Base-by-base conservation (phyloP, 495 filamentous ascomycete species). In the Glonium stellatum region DNA sequence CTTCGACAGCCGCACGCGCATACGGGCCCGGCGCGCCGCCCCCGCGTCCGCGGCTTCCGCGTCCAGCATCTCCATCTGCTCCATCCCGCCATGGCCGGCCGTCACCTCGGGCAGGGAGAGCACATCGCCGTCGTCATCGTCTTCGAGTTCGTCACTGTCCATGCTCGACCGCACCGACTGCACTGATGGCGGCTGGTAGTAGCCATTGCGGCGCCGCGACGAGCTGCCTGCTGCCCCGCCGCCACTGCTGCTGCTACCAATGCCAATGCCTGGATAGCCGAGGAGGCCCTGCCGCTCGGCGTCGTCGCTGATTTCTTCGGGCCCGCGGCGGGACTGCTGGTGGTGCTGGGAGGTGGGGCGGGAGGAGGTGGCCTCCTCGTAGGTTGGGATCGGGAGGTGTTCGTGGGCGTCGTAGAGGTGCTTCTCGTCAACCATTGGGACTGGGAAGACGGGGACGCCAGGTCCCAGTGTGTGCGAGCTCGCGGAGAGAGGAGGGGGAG, bases 61-160 rank as follows among this genome's bases (percentile, higher is more conserved):
- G 67, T 96, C 92, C 62, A 90, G 77, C 6, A 95, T 82, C 67
- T 96, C 92, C 82, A 98, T 83, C 78, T 96, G 87, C 64, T 90
- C 83, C 73, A 97, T 86, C 74, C 91, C 88, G 64, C 84, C 65
- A 49, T 41, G 53, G 0, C 53, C 58, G 10, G 6, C 69, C 21
- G 57, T 57, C n/a, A 67, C 63, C 57, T 71, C 68, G 31, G 67
- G 64, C 49, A 68, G 55, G n/a, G n/a, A n/a, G n/a, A n/a, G n/a
- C n/a, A n/a, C n/a, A n/a, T n/a, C n/a, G n/a, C n/a, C n/a, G n/a
- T n/a, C n/a, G n/a, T n/a, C n/a, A n/a, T n/a, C n/a, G n/a, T n/a
- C n/a, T 12, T 56, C 48, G 12, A 67, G 46, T 11, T 67, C 60
- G 46, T 71, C 70, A 55, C 68, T 74, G 42, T 87, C 85, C 46